A percentile compares a stretch with the other conserved stretches of the same genome.
These are phyloP conservation scores for Saccharomyces kudriavzevii DNA, from an alignment of 805 yeast species.

Conservation along the genomic window DNA sequence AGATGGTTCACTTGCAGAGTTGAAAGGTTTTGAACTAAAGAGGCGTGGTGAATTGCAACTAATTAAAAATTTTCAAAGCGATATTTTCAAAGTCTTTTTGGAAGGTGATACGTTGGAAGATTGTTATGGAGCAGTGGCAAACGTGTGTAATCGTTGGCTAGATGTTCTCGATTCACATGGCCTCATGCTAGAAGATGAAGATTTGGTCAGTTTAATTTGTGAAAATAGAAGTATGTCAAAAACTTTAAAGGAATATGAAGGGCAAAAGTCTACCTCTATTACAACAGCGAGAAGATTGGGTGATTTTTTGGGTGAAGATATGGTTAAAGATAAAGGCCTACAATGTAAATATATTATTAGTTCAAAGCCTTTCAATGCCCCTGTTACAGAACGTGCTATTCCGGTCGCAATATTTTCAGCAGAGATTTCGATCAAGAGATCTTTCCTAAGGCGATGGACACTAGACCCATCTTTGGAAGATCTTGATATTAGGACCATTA, in stretches of 20 bases:
- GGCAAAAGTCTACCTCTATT: constrained; percentile 88
- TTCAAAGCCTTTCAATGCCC: constrained; percentile 70
- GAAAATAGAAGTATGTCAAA: constrained; percentile 95
- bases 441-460: constrained; percentile 79
- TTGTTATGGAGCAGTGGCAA: constrained; percentile 85
- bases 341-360: constrained; percentile 93
- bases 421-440: constrained; percentile 58
- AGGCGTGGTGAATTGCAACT: constrained; percentile 93
- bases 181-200: constrained; percentile 81
- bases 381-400: constrained; percentile 91
- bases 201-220: constrained; percentile 86
- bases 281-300: constrained; percentile 92
- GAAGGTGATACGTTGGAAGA: constrained; percentile 72
- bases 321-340: constrained; percentile 93
- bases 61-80: constrained; percentile 91
- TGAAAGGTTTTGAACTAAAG: constrained; percentile 93
- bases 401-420: constrained; percentile 95
- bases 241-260: constrained; percentile 78
- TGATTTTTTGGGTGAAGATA: constrained; percentile 89
- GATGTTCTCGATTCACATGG: constrained; percentile 89
- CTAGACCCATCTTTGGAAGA: constrained; percentile 65
- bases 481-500: constrained; percentile 79
- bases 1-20: constrained; percentile 89
- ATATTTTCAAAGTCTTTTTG: constrained; percentile 81
- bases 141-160: constrained; percentile 91